phyloP scores from a whole-genome alignment of 2,329 filamentous ascomycete species.

The Pyrenochaeta sp. region DNA sequence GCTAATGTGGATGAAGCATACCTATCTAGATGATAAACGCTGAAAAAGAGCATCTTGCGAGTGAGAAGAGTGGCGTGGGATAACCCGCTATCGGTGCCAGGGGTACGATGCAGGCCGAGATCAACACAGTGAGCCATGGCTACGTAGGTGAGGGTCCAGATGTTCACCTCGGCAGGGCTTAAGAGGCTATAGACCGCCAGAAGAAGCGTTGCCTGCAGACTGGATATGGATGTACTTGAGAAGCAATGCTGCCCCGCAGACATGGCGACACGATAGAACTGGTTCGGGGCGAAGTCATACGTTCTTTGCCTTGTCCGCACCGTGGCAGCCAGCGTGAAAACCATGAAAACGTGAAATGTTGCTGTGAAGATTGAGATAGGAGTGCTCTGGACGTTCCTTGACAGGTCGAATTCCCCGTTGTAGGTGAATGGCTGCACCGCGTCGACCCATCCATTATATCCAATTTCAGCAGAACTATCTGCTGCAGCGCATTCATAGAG shows the following conservation, averaged over 20 bases:
- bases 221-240: conserved; percentile 41
- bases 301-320: conserved; percentile 42
- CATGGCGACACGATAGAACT: conserved; percentile 45
- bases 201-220: conserved; percentile 43
- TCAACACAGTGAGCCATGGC: conserved; percentile 51
- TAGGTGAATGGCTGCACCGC: background rate
- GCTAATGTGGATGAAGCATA: conserved; percentile 9
- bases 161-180: conserved; percentile 43
- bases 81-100: conserved; percentile 7
- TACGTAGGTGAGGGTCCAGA: conserved; percentile 49
- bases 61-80: conserved; percentile 17
- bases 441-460: background rate
- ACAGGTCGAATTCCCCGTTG: conserved; percentile 13
- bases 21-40: conserved; percentile 48
- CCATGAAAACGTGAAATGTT: conserved; percentile 47
- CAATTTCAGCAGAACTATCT: background rate
- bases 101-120: conserved; percentile 48
- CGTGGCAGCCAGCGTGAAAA: conserved; percentile 46
- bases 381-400: conserved; percentile 5
- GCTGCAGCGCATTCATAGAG: conserved; percentile 28
- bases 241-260: conserved; percentile 43
- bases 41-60: conserved; percentile 43
- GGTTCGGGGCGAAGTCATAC: conserved; percentile 45
- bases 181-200: conserved; percentile 44
- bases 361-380: conserved; percentile 26